Base-by-base conservation (phyloP, 78 protist species). In the Corallochytrium limacisporum region DNA sequence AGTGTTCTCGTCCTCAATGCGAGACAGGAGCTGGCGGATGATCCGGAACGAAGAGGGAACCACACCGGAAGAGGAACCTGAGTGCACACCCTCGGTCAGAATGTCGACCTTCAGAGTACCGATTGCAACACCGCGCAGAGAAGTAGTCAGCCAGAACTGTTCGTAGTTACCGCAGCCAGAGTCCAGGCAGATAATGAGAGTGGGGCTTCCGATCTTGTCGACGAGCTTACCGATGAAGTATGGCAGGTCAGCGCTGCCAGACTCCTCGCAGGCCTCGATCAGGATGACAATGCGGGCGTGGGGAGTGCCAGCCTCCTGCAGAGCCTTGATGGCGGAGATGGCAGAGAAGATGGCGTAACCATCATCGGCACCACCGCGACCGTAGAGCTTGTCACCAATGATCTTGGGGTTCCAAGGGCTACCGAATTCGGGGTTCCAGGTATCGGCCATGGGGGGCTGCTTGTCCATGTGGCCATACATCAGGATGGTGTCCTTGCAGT, bases 361-460 rank as follows among this genome's bases (percentile, higher is more conserved):
- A 68, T 89, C 94, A 57, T 89, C 94, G 3, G 88, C 82, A 35
- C 86, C 89, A 39, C 90, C 94, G 39, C 94, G 67, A 46, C 94
- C 91, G 72, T 83, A 85, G 31, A 89, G 61, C 68, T 78, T 37
- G 1, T 43, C 75, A 22, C 75, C 61, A 18, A 44, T 37, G 18
- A 76, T 51, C 39, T 84, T 77, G 20, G 93, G 82, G 39, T 61
- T 78, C 77, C 82, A 74, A 46, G 91, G n/a, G n/a, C n/a, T 83
- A 39, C 68, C 84, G 28, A 84, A 60, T 20, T 77, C 93, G 22
- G 54, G 86, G 37, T 3, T 29, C 90, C 93, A 88, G 39, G 40
- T 71, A 0, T 86, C 75, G 10, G 88, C 80, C 28, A 76, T 20
- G 8, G 82, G 88, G 32, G 92, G 92, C 67, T 87, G 92, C 75